phyloP scores from a whole-genome alignment of 768 basidiomycete genomes.

The Auricularia cornea region DNA sequence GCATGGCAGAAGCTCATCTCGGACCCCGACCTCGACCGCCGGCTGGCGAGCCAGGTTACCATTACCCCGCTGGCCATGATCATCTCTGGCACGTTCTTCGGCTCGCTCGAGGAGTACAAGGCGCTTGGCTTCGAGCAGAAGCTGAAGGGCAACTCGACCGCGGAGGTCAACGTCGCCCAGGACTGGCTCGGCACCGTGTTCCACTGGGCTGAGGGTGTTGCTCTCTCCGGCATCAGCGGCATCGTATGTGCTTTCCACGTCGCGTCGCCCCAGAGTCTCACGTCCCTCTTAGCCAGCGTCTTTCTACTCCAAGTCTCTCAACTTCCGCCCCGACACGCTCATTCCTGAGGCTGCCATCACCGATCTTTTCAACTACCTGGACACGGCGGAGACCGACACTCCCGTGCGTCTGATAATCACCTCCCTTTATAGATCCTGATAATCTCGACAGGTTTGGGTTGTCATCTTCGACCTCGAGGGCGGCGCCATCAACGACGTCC shows the following conservation, averaged over 20 bases:
- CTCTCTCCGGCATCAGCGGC: constrained; percentile 1
- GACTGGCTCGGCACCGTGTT: constrained; percentile 7
- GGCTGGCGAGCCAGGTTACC: constrained; percentile 4
- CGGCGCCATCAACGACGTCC: constrained; percentile 7
- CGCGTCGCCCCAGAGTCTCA: not conserved
- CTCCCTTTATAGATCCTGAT: not conserved
- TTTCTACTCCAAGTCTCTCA: constrained; percentile 8
- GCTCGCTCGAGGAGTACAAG: constrained; percentile 2
- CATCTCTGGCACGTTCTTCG: constrained; percentile 6
- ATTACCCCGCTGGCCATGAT: constrained; percentile 6
- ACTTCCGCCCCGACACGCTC: constrained; percentile 3
- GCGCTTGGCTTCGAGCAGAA: constrained; percentile 2
- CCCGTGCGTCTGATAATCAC: not conserved
- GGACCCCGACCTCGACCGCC: constrained; percentile 4
- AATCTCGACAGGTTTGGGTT: not conserved
- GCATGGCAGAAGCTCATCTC: constrained; percentile 6
- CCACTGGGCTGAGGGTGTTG: constrained; percentile 7
- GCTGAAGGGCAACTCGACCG: constrained; percentile 3
- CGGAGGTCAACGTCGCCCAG: not conserved
- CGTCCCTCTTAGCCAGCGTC: not conserved
- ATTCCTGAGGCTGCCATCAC: constrained; percentile 3
- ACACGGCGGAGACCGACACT: constrained; percentile 3
- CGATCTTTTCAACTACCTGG: constrained; percentile 5
- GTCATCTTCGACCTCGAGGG: constrained; percentile 8
- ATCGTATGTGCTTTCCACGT: not conserved